Conservation (phyloP, 257 asterid species). For the Solanum pennellii region DNA sequence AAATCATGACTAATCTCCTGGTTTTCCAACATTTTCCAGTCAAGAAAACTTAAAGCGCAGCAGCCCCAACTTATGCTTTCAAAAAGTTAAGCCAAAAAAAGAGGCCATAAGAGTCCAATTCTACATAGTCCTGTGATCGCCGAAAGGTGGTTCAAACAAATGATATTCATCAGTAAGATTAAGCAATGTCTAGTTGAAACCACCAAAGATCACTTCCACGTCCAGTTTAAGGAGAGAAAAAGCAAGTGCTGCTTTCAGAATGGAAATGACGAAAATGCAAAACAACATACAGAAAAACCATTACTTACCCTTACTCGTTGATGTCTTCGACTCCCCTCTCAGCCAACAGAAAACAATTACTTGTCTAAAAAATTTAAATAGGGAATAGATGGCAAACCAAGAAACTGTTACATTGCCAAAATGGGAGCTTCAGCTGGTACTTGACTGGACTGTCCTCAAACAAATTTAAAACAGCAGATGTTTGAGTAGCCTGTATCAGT, state of each 20-base stretch:
- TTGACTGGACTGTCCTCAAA: neutral
- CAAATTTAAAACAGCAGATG: neutral
- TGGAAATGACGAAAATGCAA: neutral
- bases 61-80: neutral
- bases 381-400: neutral
- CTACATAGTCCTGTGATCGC: neutral
- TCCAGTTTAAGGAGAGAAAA: neutral
- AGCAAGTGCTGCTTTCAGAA: neutral
- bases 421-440: neutral
- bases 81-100: neutral
- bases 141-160: neutral
- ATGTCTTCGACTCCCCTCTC: neutral
- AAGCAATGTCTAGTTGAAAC: neutral
- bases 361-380: neutral
- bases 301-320: neutral
- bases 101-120: neutral
- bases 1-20: neutral
- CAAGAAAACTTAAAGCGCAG: neutral
- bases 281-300: neutral
- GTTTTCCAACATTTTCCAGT: neutral
- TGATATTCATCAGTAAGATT: neutral
- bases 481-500: neutral
- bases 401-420: neutral
- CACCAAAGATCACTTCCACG: neutral
- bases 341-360: neutral